Evolutionary conservation across 768 basidiomycete species (phyloP).

Genomic region (Mycena pura): DNA sequence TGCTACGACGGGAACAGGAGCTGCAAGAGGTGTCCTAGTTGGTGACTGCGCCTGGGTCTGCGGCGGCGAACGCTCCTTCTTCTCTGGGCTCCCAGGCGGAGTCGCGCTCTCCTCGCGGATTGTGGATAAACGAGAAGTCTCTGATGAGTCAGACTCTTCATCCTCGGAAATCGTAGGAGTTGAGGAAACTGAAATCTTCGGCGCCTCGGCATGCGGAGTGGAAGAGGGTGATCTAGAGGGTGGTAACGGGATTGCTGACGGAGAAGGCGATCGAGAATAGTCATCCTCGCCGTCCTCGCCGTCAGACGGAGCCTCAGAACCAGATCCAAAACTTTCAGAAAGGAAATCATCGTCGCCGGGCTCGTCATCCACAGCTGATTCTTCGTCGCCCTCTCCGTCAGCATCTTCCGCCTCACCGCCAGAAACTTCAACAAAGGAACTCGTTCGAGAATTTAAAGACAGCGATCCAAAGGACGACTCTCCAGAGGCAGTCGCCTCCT

Average conservation of each 20-base stretch:
- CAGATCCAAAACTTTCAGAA: conserved; percentile 37
- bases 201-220: conserved; percentile 62
- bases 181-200: conserved; percentile 46
- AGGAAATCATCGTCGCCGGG: conserved; percentile 39
- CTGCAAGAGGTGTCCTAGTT: conserved; percentile 36
- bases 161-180: conserved; percentile 40
- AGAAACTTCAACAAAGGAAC: conserved; percentile 57
- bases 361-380: conserved; percentile 34
- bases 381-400: conserved; percentile 35
- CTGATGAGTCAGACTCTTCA: conserved; percentile 25
- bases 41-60: no score
- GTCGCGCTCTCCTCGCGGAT: conserved; percentile 59
- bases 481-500: conserved; percentile 25
- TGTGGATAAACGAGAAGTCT: conserved; percentile 36
- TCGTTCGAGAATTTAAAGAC: conserved; percentile 49
- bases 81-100: conserved; percentile 68
- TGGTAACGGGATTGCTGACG: conserved; percentile 45
- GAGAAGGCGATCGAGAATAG: conserved; percentile 35
- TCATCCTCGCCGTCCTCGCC: conserved; percentile 43
- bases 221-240: conserved; percentile 59
- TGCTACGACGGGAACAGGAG: conserved; percentile 41
- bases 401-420: conserved; percentile 34
- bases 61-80: conserved; percentile 43
- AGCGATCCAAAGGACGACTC: conserved; percentile 44
- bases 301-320: conserved; percentile 36